Evolutionary conservation across 2,329 filamentous ascomycete species (phyloP).

Genomic region (Zasmidium cellare): DNA sequence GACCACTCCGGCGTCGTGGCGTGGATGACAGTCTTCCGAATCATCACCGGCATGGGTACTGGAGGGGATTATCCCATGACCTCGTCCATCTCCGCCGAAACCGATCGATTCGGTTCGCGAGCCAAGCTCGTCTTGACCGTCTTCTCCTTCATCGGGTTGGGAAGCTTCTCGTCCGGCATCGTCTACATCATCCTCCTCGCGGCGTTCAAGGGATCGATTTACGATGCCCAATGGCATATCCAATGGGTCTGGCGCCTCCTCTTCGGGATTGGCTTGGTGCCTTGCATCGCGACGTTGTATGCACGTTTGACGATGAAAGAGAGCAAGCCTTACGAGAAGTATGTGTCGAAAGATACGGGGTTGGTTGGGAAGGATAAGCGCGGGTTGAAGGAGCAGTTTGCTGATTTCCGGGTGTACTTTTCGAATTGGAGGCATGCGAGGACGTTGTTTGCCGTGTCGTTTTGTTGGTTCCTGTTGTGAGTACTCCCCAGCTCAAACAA

Average conservation of each 20-base stretch:
- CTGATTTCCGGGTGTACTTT: neutral
- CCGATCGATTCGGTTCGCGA: neutral
- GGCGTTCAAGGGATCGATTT: neutral
- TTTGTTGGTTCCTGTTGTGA: neutral
- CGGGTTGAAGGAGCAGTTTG: neutral
- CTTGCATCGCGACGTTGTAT: neutral
- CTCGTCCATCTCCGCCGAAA: neutral
- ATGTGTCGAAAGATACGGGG: neutral
- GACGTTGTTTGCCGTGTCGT: neutral
- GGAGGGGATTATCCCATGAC: neutral
- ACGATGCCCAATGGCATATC: neutral
- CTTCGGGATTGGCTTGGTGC: neutral
- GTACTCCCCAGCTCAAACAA: neutral
- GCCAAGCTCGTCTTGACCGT: neutral
- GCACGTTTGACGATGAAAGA: neutral
- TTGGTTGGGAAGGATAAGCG: neutral
- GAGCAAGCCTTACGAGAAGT: neutral
- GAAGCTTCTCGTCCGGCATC: neutral
- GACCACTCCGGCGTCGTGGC: neutral
- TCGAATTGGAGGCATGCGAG: neutral
- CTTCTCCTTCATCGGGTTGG: neutral
- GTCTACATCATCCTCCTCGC: neutral
- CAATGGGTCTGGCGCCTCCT: neutral
- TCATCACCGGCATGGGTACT: neutral
- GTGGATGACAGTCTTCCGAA: neutral